These are phyloP conservation scores for Penicillium coprophilum DNA, from an alignment of 495 filamentous ascomycete genomes.

Conservation along the genomic window DNA sequence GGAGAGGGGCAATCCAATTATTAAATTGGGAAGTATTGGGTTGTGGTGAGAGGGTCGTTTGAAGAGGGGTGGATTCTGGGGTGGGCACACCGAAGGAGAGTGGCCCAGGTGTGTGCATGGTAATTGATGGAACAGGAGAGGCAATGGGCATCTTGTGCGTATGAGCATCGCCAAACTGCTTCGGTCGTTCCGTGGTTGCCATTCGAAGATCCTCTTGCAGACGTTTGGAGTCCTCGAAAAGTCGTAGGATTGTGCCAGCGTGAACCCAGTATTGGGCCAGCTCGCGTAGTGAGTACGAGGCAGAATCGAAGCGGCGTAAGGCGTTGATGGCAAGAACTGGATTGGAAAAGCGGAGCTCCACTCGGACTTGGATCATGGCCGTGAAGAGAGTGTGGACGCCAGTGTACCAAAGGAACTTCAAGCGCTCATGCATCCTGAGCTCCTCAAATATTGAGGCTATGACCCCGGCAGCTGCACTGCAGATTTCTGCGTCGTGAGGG, in stretches of 20 bases:
- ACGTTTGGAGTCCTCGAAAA: conserved; percentile 49
- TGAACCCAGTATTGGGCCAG: conserved; percentile 48
- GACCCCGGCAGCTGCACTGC: conserved; percentile 46
- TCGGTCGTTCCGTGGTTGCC: conserved; percentile 40
- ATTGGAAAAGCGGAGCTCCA: conserved; percentile 51
- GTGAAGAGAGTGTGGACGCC: conserved; percentile 49
- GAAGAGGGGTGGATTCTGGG: conserved; percentile 33
- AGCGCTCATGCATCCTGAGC: conserved; percentile 49
- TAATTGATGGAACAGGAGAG: conserved; percentile 20
- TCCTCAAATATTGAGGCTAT: conserved; percentile 52
- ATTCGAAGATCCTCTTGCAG: conserved; percentile 46
- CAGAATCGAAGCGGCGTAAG: conserved; percentile 48
- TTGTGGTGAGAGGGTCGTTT: conserved; percentile 29
- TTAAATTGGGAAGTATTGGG: conserved; percentile 35
- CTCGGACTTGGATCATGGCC: conserved; percentile 52
- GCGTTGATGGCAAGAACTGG: conserved; percentile 51
- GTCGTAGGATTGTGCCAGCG: conserved; percentile 46
- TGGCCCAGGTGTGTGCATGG: conserved; percentile 27
- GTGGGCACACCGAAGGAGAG: conserved; percentile 41
- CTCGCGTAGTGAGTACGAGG: conserved; percentile 46
- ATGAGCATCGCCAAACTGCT: conserved; percentile 29
- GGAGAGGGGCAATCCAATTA: conserved; percentile 38
- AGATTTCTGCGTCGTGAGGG: conserved; percentile 48
- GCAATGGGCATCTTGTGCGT: conserved; percentile 23
- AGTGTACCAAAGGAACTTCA: conserved; percentile 50